phyloP scores from a whole-genome alignment of 192 early-diverging fungal species.

The Funneliformis mosseae region DNA sequence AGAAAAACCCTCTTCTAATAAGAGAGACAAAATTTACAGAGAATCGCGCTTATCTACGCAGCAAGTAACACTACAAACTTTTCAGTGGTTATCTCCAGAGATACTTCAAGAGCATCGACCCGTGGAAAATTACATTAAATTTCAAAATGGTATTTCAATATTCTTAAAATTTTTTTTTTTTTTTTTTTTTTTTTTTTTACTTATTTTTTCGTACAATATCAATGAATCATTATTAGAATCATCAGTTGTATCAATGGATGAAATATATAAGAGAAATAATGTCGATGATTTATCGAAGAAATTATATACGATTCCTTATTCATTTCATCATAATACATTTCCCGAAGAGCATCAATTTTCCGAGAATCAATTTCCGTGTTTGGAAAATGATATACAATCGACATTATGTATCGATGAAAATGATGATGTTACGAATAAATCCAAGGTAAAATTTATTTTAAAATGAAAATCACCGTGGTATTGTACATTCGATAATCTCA shows the following conservation, averaged over 20 bases:
- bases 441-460: not conserved
- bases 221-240: not conserved
- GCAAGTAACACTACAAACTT: not conserved
- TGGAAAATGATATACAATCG: not conserved
- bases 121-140: not conserved
- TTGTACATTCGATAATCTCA: too few relatives aligned
- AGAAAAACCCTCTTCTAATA: not conserved
- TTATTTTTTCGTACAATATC: not conserved
- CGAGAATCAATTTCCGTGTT: not conserved
- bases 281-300: not conserved
- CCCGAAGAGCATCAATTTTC: not conserved
- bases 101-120: not conserved
- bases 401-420: not conserved
- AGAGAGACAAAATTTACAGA: not conserved
- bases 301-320: not conserved
- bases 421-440: not conserved
- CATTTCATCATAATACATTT: not conserved
- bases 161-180: not conserved
- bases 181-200: not conserved
- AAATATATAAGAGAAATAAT: not conserved
- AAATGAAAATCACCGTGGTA: not conserved
- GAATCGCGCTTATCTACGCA: not conserved
- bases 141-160: not conserved
- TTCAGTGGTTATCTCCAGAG: not conserved
- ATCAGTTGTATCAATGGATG: not conserved